phyloP scores from a whole-genome alignment of 139 green algal species.

The Tetraselmis chui region DNA sequence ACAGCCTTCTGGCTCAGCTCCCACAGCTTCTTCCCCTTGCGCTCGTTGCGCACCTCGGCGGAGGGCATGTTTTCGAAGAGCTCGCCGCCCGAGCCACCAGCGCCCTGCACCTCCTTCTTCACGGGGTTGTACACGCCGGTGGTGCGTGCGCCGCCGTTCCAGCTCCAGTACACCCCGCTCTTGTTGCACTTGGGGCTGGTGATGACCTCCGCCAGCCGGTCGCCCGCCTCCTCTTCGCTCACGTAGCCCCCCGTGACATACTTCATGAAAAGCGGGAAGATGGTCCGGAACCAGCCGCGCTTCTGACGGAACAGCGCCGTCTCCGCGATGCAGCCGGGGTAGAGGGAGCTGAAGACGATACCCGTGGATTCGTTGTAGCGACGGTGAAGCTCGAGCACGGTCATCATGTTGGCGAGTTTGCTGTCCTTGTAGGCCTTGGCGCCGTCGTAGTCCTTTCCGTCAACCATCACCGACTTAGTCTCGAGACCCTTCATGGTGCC shows the following conservation, averaged over 20 bases:
- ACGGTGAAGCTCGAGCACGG: slow-evolving; percentile 79
- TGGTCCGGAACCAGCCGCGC: slow-evolving; percentile 59
- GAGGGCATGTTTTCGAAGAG: slow-evolving; percentile 28
- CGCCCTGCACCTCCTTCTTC: neutral
- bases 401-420: slow-evolving; percentile 95
- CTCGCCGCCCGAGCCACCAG: no score
- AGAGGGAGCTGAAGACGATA: slow-evolving; percentile 81
- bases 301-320: slow-evolving; percentile 90
- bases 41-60: slow-evolving; percentile 54
- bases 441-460: slow-evolving; percentile 81
- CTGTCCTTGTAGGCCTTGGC: slow-evolving; percentile 97
- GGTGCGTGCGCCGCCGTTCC: slow-evolving; percentile 27
- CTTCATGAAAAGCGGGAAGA: slow-evolving; percentile 94
- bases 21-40: slow-evolving; percentile 72
- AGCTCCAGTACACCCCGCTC: slow-evolving; percentile 81
- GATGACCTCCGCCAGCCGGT: slow-evolving; percentile 62
- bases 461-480: slow-evolving; percentile 68
- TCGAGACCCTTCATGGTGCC: slow-evolving; percentile 75
- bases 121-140: neutral
- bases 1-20: slow-evolving; percentile 68
- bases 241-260: slow-evolving; percentile 82
- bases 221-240: slow-evolving; percentile 77
- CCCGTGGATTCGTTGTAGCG: slow-evolving; percentile 68
- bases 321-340: slow-evolving; percentile 94
- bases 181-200: slow-evolving; percentile 50